A percentile compares a stretch with the other conserved stretches of the same genome.
Evolutionary conservation across 176 grass and related monocot genomes (phyloP).

Genomic region (Musa schizocarpa): DNA sequence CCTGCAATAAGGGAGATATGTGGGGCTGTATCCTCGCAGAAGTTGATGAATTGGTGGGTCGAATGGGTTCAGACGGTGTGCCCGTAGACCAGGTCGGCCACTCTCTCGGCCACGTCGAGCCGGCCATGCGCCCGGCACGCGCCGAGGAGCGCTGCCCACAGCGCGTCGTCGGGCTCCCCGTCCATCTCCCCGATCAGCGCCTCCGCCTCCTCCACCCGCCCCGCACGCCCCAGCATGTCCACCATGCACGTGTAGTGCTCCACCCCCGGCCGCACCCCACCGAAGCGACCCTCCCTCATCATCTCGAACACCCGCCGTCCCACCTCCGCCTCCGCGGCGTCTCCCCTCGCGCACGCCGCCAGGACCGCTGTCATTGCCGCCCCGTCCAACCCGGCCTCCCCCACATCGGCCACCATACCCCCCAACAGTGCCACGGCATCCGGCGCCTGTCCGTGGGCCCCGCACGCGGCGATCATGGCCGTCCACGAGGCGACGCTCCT

Average conservation of each 20-base stretch:
- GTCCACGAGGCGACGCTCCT: constrained; percentile 15
- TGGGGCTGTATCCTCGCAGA: no score
- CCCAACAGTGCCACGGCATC: constrained; percentile 24
- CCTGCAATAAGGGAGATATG: no score
- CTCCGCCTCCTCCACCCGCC: constrained; percentile 55
- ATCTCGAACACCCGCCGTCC: constrained; percentile 36
- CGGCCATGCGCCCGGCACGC: constrained; percentile 31
- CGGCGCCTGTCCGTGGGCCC: constrained; percentile 32
- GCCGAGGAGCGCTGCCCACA: constrained; percentile 33
- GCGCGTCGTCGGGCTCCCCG: constrained; percentile 33
- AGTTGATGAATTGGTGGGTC: background rate
- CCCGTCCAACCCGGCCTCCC: constrained; percentile 28
- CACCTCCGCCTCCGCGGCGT: constrained; percentile 28
- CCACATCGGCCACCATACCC: constrained; percentile 1
- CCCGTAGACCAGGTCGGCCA: background rate
- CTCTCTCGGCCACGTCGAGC: constrained; percentile 51
- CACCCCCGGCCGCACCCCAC: constrained; percentile 22
- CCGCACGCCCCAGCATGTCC: constrained; percentile 39
- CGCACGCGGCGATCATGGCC: constrained; percentile 30
- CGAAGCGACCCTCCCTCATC: background rate
- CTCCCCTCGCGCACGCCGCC: constrained; percentile 37
- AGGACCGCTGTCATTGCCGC: constrained; percentile 27
- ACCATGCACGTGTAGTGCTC: constrained; percentile 73
- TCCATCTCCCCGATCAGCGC: constrained; percentile 34
- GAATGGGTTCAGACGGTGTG: background rate